Conservation (phyloP, 1,284 basidiomycete genomes). For the Inonotus hispidus region DNA sequence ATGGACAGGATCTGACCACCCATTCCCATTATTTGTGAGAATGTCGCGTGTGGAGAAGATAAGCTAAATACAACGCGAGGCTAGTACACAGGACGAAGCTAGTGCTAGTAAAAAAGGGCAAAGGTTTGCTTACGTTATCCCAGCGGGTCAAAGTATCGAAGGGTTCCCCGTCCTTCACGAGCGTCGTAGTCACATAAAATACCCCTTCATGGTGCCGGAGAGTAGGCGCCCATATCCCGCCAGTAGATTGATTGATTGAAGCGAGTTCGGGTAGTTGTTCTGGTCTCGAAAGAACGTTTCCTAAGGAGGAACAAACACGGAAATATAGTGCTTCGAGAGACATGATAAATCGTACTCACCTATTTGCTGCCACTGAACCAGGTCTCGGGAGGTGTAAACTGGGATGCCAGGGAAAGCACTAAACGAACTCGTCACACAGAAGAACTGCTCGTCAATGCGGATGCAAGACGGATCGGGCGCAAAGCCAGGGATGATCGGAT, state of each 20-base stretch:
- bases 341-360: constrained; percentile 12
- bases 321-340: not conserved
- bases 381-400: constrained; percentile 23
- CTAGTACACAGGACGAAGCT: not conserved
- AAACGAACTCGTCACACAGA: constrained; percentile 23
- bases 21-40: constrained; percentile 27
- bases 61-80: constrained; percentile 23
- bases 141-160: constrained; percentile 27
- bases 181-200: constrained; percentile 32
- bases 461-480: constrained; percentile 18
- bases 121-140: constrained; percentile 27
- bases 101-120: not conserved
- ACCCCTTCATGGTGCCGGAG: constrained; percentile 20
- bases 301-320: too few species aligned
- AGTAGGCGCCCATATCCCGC: constrained; percentile 25
- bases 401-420: constrained; percentile 26
- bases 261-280: constrained; percentile 23
- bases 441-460: constrained; percentile 14
- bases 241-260: constrained; percentile 22
- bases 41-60: constrained; percentile 37
- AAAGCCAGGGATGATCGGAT: constrained; percentile 17
- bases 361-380: constrained; percentile 25
- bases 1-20: constrained; percentile 41
- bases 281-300: constrained; percentile 22
- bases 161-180: constrained; percentile 28